These are phyloP conservation scores for Taphrina deformans DNA, from an alignment of 1,139 yeast genomes.

Conservation along the genomic window DNA sequence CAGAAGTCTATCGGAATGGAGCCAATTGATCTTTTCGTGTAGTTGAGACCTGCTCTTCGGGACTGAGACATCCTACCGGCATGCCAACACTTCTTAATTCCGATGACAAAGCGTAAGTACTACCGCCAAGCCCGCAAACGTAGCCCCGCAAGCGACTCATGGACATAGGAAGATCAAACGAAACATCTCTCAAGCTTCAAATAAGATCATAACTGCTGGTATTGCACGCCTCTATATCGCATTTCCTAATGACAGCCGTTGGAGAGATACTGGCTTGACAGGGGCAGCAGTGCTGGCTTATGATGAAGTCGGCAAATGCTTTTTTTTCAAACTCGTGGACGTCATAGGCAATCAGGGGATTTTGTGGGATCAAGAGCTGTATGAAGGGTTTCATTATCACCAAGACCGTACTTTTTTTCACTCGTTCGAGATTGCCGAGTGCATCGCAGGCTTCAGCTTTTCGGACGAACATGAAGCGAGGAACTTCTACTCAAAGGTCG, in stretches of 20 bases:
- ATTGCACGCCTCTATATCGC: conserved; percentile 88
- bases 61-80: neutral
- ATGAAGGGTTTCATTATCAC: conserved; percentile 79
- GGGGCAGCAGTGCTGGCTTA: conserved; percentile 89
- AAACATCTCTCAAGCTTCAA: conserved; percentile 81
- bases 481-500: conserved; percentile 47
- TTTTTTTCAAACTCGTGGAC: conserved; percentile 84
- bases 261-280: conserved; percentile 84
- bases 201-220: conserved; percentile 85
- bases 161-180: conserved; percentile 57
- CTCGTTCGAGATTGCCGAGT: conserved; percentile 88
- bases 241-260: conserved; percentile 73
- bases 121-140: neutral
- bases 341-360: conserved; percentile 79
- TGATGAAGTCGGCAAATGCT: conserved; percentile 91
- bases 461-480: conserved; percentile 88
- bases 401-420: conserved; percentile 96
- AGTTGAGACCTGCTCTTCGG: neutral
- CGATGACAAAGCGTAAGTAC: conserved; percentile 15
- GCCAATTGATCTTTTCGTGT: too few species aligned
- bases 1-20: too few species aligned
- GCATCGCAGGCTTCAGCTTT: conserved; percentile 82
- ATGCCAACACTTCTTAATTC: conserved; percentile 16
- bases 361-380: conserved; percentile 94
- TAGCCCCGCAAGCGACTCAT: neutral